These are phyloP conservation scores for Friedmanniomyces endolithicus DNA, from an alignment of 495 filamentous ascomycete species.

Conservation along the genomic window DNA sequence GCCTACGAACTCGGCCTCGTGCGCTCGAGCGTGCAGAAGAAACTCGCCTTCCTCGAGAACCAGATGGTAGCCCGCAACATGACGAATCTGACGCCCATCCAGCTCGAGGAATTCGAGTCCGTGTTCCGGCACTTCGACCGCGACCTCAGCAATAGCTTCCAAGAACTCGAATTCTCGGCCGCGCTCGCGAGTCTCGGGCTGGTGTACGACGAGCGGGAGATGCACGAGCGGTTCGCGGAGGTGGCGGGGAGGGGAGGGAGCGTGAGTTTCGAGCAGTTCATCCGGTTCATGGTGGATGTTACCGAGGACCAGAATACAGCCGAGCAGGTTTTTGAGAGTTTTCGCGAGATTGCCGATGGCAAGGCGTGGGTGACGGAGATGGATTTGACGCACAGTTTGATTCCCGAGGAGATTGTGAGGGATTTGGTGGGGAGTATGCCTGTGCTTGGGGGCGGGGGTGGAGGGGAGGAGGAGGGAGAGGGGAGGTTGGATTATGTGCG, in stretches of 20 bases:
- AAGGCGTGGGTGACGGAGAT: constrained; percentile 97
- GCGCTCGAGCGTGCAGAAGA: constrained; percentile 80
- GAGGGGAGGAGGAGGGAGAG: constrained; percentile 61
- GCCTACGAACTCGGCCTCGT: constrained; percentile 88
- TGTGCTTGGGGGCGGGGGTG: constrained; percentile 60
- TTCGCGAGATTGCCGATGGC: constrained; percentile 92
- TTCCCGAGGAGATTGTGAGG: constrained; percentile 91
- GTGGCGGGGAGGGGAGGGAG: constrained; percentile 55
- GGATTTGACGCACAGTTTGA: constrained; percentile 83
- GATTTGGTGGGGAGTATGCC: constrained; percentile 82
- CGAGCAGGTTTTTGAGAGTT: constrained; percentile 93
- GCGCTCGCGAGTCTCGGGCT: constrained; percentile 85
- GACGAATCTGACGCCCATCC: constrained; percentile 96
- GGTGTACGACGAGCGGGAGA: constrained; percentile 90
- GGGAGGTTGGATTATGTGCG: constrained; percentile 82
- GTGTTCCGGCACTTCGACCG: constrained; percentile 97
- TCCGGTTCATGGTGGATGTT: constrained; percentile 96
- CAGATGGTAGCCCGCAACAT: constrained; percentile 94
- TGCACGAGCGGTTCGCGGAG: constrained; percentile 79
- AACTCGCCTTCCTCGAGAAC: constrained; percentile 91
- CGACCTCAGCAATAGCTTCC: constrained; percentile 79
- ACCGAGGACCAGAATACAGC: constrained; percentile 98
- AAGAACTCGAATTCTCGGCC: constrained; percentile 88
- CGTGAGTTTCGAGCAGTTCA: constrained; percentile 97
- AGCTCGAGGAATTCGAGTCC: constrained; percentile 93